phyloP scores from a whole-genome alignment of 2,329 filamentous ascomycete species.

The Anisogramma anomala region DNA sequence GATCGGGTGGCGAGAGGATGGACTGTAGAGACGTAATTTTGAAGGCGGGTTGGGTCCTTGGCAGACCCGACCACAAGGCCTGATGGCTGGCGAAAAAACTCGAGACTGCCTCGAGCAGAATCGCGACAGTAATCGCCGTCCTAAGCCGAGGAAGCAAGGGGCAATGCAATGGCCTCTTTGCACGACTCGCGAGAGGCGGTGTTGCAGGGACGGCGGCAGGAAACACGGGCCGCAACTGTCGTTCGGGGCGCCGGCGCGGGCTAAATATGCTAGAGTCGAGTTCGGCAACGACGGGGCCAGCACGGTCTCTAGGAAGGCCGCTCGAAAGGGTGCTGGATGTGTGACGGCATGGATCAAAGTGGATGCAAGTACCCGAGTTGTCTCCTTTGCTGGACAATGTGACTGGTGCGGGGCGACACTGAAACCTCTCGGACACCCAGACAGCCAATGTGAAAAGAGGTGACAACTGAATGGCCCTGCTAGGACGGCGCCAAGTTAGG shows the following conservation, averaged over 20 bases:
- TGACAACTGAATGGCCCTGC: constrained; percentile 13
- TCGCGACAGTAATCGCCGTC: constrained; percentile 2
- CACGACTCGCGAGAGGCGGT: constrained; percentile 4
- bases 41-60: constrained; percentile 30
- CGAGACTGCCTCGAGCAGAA: constrained; percentile 10
- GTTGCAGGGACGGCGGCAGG: constrained; percentile 4
- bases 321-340: constrained; percentile 14
- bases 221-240: background rate
- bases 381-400: constrained; percentile 13
- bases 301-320: constrained; percentile 8
- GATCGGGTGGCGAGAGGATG: constrained; percentile 36
- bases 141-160: constrained; percentile 5
- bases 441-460: constrained; percentile 16
- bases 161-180: background rate
- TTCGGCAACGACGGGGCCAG: constrained; percentile 1
- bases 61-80: constrained; percentile 23
- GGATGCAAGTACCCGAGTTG: constrained; percentile 20
- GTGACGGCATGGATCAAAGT: constrained; percentile 18
- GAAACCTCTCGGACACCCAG: constrained; percentile 12
- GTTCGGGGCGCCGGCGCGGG: constrained; percentile 6
- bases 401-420: constrained; percentile 10
- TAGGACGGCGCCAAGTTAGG: constrained; percentile 9
- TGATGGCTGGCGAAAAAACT: constrained; percentile 3
- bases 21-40: constrained; percentile 41
- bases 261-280: constrained; percentile 1